Evolutionary conservation across 208 protist genomes (phyloP), one percentile per base, ranked within the genome.

Genomic region (Crithidia brevicula): DNA sequence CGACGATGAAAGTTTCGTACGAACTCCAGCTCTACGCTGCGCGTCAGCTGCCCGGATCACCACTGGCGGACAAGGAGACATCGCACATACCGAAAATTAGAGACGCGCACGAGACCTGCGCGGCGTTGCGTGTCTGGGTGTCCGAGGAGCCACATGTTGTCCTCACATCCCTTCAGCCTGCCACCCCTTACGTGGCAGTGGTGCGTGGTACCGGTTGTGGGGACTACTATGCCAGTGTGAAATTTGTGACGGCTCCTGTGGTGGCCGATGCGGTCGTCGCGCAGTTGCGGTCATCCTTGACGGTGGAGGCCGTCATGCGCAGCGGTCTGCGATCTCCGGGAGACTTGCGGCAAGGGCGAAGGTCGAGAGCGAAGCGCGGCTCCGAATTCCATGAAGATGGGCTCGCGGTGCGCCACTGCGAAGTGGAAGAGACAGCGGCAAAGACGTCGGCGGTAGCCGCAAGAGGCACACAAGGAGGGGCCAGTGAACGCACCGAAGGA

Each of bases 131-230:
- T 30, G 23, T 67, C 36, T 67, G 47, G 22, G 42, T 51, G 51
- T 36, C 52, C 11, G 27, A 11, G 22, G 63, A 61, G 40, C 63
- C 63, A 18, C 51, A 69, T 31, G 25, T 61, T 20, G 9, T 31
- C 30, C 36, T 69, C 25, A 42, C 10, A 3, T 27, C 40, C 0
- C 63, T 69, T 18, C 4, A 46, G 16, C 52, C 63, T 2, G 63
- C 52, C 20, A 69, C 53, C n/a, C 52, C 53, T 16, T 69, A 69
- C 25, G 28, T 28, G 4, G 63, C 53, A 30, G 0, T 28, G 23
- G 63, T 69, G 63, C 51, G 63, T 11, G 63, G 63, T 3, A 69
- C 63, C 3, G 63, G 63, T 27, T 69, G 46, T n/a, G 63, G 63
- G 0, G 52, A 69, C 43, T 69, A 69, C 63, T 69, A 69, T 52